Base-by-base conservation (phyloP, 2,329 filamentous ascomycete species). In the Alternaria sp. region DNA sequence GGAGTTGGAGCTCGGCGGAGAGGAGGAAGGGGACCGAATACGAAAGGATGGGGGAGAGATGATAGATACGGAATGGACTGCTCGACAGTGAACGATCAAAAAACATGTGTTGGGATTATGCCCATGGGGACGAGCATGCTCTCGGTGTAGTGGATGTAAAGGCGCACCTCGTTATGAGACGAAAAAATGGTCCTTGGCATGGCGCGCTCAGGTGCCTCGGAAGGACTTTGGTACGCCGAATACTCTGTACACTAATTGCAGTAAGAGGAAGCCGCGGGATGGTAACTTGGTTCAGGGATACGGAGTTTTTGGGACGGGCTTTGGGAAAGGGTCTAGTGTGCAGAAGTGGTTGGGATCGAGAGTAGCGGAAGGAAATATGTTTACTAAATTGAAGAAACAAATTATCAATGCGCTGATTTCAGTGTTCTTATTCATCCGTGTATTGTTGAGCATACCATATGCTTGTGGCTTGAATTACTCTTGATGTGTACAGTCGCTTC, bases 401-500 rank as follows among this genome's bases (percentile, higher is more conserved):
- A 42, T 24, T 12, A 26, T 24, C 7, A 16, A 34, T 36, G 20
- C 46, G 20, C 24, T 24, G 32, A 38, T 18, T 34, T 3, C n/a
- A 7, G 9, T 49, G 16, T 49, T 9, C 32, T 7, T 34, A 26
- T 20, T 22, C 32, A n/a, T 49, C 6, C 14, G 34, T 26, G 20
- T 22, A 26, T 22, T 41, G 18, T 20, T 41, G 38, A 41, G 38
- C 16, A 18, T 16, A 4, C 8, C 20, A 16, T 20, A 14, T 20
- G 20, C 22, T 18, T 9, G 14, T 5, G 14, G 8, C 32, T 20
- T 11, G 6, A 24, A 49, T 18, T 49, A 24, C 51, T 54, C 42
- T 20, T 44, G 20, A 47, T 41, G 53, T 28, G 41, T 36, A 20
- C 41, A 14, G 39, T 60, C 57, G 4, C 51, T 56, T n/a, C 47